Evolutionary conservation across 176 grass and related monocot species (phyloP).

Genomic region (Zoysia pacifica): DNA sequence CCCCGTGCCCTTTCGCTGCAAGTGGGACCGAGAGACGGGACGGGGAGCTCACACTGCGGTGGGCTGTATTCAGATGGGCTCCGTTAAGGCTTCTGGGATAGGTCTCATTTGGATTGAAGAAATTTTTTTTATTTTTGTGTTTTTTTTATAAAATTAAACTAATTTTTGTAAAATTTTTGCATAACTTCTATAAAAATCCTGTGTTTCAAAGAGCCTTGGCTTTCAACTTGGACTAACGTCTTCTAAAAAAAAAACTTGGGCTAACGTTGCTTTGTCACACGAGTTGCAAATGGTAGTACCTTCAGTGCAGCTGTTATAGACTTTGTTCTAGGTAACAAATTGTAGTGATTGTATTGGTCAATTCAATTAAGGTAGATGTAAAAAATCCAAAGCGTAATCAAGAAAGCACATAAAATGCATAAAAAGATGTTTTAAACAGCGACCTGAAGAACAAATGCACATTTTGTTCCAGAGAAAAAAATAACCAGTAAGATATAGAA

Average conservation of each 20-base stretch:
- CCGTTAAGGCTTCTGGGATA: background rate
- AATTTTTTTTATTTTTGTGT: too few species aligned
- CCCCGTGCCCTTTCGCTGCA: slow-evolving; percentile 3
- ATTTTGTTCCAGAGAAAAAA: background rate
- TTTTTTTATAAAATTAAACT: too few species aligned
- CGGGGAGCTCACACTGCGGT: background rate
- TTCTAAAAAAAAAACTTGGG: background rate
- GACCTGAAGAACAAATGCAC: background rate
- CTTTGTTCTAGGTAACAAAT: background rate
- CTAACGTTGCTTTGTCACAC: too few species aligned
- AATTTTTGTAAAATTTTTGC: too few species aligned
- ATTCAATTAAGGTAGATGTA: background rate
- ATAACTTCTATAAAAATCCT: too few species aligned
- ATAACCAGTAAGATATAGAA: background rate
- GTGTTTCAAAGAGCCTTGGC: background rate
- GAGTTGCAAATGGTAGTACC: background rate
- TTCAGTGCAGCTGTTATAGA: background rate
- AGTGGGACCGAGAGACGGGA: background rate
- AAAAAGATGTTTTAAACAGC: background rate
- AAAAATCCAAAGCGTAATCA: background rate
- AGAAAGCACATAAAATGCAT: too few species aligned
- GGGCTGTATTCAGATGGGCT: background rate
- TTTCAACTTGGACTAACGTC: background rate
- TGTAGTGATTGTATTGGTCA: background rate
- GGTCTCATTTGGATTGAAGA: too few species aligned